Percentiles rank a stretch among this genome's conserved stretches.
Conservation (phyloP, 1,284 basidiomycete species). For the Irpex sp. region DNA sequence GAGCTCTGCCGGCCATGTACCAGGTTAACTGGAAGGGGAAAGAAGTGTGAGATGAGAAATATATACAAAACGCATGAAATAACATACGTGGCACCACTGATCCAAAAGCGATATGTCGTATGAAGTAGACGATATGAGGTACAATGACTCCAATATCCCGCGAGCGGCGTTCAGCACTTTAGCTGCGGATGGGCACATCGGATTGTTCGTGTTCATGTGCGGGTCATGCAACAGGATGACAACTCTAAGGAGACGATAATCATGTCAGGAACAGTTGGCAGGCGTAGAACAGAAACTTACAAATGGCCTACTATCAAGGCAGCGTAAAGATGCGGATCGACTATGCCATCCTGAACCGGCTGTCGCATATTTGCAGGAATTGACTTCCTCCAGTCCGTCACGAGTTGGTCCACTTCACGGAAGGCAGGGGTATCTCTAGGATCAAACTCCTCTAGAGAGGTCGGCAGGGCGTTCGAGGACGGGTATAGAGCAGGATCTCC, state of each 20-base stretch:
- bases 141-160: conserved; percentile 61
- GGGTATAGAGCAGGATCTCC: conserved; percentile 44
- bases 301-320: conserved; percentile 58
- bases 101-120: conserved; percentile 66
- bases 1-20: conserved; percentile 61
- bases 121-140: conserved; percentile 62
- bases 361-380: conserved; percentile 56
- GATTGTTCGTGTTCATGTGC: conserved; percentile 52
- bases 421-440: conserved; percentile 8
- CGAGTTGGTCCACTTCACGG: conserved; percentile 5
- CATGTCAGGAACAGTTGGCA: not conserved
- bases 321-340: conserved; percentile 66
- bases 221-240: conserved; percentile 68
- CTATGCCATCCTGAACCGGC: conserved; percentile 37
- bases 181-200: conserved; percentile 60
- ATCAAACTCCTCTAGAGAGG: conserved; percentile 2
- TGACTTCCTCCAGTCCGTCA: conserved; percentile 2
- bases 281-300: conserved; percentile 35
- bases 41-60: conserved; percentile 8
- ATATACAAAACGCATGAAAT: conserved; percentile 1
- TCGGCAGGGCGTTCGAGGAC: conserved; percentile 15
- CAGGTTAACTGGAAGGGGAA: conserved; percentile 52
- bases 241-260: conserved; percentile 34
- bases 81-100: conserved; percentile 51
- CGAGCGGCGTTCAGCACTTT: conserved; percentile 63